Evolutionary conservation across 805 yeast species (phyloP), one percentile per base, ranked within the genome.

Genomic region (Kodamaea kaohsiungensis): DNA sequence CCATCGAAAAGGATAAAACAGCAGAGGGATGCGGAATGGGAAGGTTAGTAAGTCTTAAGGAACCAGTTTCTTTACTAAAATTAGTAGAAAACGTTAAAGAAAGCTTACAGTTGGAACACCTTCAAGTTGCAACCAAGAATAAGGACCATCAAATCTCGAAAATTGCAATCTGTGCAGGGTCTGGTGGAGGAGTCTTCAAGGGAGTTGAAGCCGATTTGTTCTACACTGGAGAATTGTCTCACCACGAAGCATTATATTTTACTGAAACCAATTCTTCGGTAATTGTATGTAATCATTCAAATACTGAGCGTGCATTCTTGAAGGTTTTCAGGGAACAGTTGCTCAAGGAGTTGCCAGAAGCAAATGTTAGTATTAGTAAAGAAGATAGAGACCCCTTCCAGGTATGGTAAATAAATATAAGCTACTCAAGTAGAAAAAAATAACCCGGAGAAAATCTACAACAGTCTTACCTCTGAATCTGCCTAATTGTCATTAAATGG

Each of bases 101-200:
- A 0, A 71, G 76, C 27, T 70, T 93, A 45, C 76, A 73, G 0
- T 69, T 93, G 52, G 52, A 68, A 0, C 70, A 83, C 57, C 73
- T 92, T 7, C 96, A 89, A 66, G 81, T 90, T 1, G 89, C 90
- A 1, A 60, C 61, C 27, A 65, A 66, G 43, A 59, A 67, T 53
- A 55, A 55, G 9, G 65, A 61, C 27, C 71, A 70, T 5, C 56
- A 56, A 2, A 77, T 91, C 51, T 69, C 67, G 19, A 78, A 82
- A 0, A 74, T 91, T 18, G 98, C 98, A 0, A 68, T 95, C 13
- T 95, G 99, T 70, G 98, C 99, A 2, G 99, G 99, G 0, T 88
- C 97, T 1, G 98, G 99, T 0, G 87, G 89, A 2, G 78, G 86
- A 1, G 90, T 92, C 1, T 86, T 91, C 70, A 76, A 76, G 49